Conservation (phyloP, 306 rosid species). For the Quillaja saponaria region DNA sequence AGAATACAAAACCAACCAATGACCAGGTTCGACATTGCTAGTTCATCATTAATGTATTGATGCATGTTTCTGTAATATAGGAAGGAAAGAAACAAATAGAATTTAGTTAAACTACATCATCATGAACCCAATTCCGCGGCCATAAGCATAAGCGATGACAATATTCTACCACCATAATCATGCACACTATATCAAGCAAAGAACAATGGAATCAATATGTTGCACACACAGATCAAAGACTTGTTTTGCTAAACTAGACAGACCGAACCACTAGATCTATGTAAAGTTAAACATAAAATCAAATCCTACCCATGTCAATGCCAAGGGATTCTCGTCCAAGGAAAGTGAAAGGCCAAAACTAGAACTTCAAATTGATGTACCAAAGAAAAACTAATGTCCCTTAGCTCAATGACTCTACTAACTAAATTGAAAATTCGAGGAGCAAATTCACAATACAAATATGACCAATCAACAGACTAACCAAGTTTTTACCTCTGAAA, state of each 20-base stretch:
- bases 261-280: background rate
- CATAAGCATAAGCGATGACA: background rate
- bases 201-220: background rate
- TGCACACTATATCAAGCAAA: background rate
- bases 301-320: no score
- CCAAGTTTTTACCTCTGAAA: background rate
- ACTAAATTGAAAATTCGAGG: background rate
- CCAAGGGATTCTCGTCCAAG: no score
- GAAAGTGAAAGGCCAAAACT: no score
- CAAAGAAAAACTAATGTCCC: no score
- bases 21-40: no score
- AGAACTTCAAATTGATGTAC: no score
- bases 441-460: background rate
- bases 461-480: background rate
- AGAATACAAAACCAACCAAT: no score
- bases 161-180: background rate
- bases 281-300: no score
- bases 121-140: background rate
- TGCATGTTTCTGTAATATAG: no score
- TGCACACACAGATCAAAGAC: no score
- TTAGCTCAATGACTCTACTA: no score
- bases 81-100: background rate
- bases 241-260: background rate
- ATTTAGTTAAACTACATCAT: slow-evolving; percentile 1
- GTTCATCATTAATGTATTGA: no score